These are phyloP conservation scores for Thermochaetoides thermophila DNA, from an alignment of 495 filamentous ascomycete species.

Conservation along the genomic window DNA sequence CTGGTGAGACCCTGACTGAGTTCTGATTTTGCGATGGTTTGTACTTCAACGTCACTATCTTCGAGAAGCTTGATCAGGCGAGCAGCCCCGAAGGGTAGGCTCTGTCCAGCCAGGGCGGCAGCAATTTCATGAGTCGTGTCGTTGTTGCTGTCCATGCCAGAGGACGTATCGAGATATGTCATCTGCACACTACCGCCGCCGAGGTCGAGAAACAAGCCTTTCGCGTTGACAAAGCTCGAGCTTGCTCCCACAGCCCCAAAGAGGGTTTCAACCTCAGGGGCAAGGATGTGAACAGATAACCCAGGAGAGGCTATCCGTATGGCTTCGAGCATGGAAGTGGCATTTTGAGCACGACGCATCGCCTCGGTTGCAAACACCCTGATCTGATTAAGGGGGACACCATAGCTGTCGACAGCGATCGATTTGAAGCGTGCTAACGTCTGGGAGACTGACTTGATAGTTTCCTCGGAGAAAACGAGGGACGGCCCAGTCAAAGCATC, in stretches of 20 bases:
- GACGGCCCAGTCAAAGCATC: conserved; percentile 49
- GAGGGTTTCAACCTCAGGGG: conserved; percentile 66
- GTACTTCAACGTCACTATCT: conserved; percentile 25
- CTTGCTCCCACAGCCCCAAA: conserved; percentile 74
- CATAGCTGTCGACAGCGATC: conserved; percentile 49
- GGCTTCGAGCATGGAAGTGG: conserved; percentile 44
- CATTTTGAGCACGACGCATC: conserved; percentile 67
- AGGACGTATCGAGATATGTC: conserved; percentile 58
- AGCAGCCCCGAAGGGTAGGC: conserved; percentile 77
- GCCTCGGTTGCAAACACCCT: conserved; percentile 79
- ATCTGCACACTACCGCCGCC: conserved; percentile 87
- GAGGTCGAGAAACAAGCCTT: conserved; percentile 71
- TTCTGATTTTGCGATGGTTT: conserved; percentile 35
- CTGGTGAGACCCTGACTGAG: conserved; percentile 42
- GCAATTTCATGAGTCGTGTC: too few relatives aligned
- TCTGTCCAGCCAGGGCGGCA: conserved; percentile 33
- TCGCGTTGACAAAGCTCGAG: conserved; percentile 46
- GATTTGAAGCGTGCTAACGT: conserved; percentile 55
- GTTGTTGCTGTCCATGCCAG: conserved; percentile 28
- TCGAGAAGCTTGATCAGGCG: conserved; percentile 51
- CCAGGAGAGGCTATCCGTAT: conserved; percentile 44
- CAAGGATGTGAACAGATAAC: conserved; percentile 53
- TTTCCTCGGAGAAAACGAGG: conserved; percentile 45
- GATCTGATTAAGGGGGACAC: conserved; percentile 47
- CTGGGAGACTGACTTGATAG: conserved; percentile 47